Percentiles rank a stretch among this genome's conserved stretches.
Conservation (phyloP, 2,329 filamentous ascomycete species). For the Alternaria consortialis region DNA sequence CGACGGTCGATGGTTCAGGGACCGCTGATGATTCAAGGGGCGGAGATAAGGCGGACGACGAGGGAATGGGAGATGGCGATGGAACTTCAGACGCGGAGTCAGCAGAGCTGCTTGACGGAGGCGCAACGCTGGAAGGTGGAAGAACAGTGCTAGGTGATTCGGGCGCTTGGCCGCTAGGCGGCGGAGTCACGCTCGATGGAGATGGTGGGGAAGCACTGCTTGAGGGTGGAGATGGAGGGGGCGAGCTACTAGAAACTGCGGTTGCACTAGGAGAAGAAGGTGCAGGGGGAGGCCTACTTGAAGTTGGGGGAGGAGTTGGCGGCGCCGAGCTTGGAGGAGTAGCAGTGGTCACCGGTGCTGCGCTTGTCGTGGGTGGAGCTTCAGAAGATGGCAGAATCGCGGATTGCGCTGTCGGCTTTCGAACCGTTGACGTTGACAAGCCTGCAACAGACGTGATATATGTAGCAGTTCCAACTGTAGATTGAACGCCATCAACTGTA, state of each 20-base stretch:
- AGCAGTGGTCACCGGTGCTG: background rate
- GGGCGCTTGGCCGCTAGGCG: constrained; percentile 15
- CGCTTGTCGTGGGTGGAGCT: constrained; percentile 16
- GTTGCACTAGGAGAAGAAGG: constrained; percentile 23
- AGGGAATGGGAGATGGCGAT: constrained; percentile 3
- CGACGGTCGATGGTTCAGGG: background rate
- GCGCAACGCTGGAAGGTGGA: constrained; percentile 10
- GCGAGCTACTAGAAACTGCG: constrained; percentile 4
- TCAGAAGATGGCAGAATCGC: background rate
- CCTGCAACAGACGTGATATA: constrained; percentile 10
- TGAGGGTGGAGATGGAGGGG: constrained; percentile 6
- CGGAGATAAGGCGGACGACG: background rate
- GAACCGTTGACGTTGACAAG: constrained; percentile 5
- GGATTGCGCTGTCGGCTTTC: background rate
- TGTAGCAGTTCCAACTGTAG: constrained; percentile 16
- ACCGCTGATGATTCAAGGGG: background rate
- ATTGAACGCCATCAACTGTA: constrained; percentile 4
- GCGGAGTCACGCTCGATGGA: constrained; percentile 20
- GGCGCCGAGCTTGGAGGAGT: constrained; percentile 6
- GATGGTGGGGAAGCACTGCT: constrained; percentile 16
- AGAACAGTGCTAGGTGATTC: constrained; percentile 20
- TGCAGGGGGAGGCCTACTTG: constrained; percentile 17
- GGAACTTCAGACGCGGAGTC: constrained; percentile 33
- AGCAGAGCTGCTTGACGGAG: constrained; percentile 33
- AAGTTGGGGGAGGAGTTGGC: constrained; percentile 17